These are phyloP conservation scores for Spirogloea muscicola DNA, from an alignment of 139 green algal genomes.

Conservation along the genomic window DNA sequence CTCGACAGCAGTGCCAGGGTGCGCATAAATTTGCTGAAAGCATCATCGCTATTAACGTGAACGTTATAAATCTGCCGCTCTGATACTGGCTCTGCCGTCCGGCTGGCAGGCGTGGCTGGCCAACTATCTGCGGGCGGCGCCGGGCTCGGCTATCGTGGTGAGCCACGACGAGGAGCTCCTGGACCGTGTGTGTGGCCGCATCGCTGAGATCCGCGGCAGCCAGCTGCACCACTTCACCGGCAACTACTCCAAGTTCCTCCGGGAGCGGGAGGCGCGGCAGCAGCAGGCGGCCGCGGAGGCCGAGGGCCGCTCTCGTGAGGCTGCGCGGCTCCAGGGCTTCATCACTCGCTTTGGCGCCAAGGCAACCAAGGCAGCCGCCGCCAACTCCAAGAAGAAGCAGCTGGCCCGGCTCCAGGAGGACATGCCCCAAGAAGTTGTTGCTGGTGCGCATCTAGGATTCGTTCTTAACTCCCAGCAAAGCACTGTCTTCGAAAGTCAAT, in stretches of 20 bases:
- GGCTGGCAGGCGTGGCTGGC: constrained; percentile 62
- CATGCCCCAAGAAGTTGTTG: too few relatives aligned
- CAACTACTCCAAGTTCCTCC: constrained; percentile 63
- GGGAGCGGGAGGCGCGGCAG: constrained; percentile 54
- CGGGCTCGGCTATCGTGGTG: constrained; percentile 60
- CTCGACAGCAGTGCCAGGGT: constrained; percentile 70
- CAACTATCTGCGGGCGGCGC: constrained; percentile 55
- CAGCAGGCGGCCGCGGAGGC: constrained; percentile 46
- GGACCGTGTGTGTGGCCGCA: constrained; percentile 41
- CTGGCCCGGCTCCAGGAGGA: constrained; percentile 42
- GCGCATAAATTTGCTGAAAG: too few relatives aligned
- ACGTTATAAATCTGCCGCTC: too few relatives aligned
- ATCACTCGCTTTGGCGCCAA: constrained; percentile 70
- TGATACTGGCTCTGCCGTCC: too few relatives aligned
- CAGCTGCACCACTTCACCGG: constrained; percentile 65
- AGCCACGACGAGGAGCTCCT: constrained; percentile 69
- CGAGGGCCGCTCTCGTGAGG: constrained; percentile 55
- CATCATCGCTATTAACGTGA: too few relatives aligned
- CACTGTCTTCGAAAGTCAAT: too few relatives aligned
- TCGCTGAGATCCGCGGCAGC: constrained; percentile 51
- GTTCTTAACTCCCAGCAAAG: too few relatives aligned
- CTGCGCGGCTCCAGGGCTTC: constrained; percentile 64
- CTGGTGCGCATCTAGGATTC: too few relatives aligned
- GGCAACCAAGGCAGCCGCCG: constrained; percentile 63
- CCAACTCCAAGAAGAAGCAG: constrained; percentile 56